Evolutionary conservation across 2,329 filamentous ascomycete species (phyloP).

Genomic region (Coniella lustricola): DNA sequence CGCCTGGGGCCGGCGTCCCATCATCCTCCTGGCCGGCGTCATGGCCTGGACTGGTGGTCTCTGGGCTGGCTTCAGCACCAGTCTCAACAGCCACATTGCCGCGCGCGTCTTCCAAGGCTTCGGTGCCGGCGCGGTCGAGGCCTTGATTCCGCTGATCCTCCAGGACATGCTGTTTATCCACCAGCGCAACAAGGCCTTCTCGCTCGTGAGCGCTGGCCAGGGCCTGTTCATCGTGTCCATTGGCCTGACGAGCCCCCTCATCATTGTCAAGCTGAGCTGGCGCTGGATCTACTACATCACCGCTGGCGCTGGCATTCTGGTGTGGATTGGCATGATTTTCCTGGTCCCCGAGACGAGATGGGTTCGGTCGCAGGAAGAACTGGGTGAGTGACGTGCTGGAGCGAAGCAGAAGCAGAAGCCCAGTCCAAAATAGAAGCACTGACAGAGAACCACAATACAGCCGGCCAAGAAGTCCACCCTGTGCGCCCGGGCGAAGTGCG

Average conservation of each 20-base stretch:
- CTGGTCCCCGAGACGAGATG: slow-evolving; percentile 21
- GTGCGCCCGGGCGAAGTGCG: slow-evolving; percentile 16
- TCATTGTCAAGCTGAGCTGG: slow-evolving; percentile 18
- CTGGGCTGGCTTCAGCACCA: slow-evolving; percentile 19
- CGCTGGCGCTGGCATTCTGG: slow-evolving; percentile 12
- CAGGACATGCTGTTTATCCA: slow-evolving; percentile 22
- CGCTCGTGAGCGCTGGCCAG: slow-evolving; percentile 18
- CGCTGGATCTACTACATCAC: slow-evolving; percentile 21
- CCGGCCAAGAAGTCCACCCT: slow-evolving; percentile 17
- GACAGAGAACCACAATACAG: background rate
- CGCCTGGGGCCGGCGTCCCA: slow-evolving; percentile 19
- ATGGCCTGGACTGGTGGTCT: slow-evolving; percentile 20
- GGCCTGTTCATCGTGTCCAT: slow-evolving; percentile 17
- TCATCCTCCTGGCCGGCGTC: slow-evolving; percentile 18
- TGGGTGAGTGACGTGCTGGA: slow-evolving; percentile 12
- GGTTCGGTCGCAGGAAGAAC: slow-evolving; percentile 17
- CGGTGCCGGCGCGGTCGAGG: slow-evolving; percentile 20
- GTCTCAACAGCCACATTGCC: slow-evolving; percentile 18
- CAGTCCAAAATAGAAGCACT: background rate
- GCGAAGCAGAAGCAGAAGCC: background rate
- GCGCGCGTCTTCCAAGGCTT: slow-evolving; percentile 20
- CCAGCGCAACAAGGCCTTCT: slow-evolving; percentile 20
- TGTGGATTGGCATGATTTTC: slow-evolving; percentile 19
- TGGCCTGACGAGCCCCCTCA: slow-evolving; percentile 16
- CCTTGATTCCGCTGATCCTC: slow-evolving; percentile 21